Evolutionary conservation across 2,329 filamentous ascomycete genomes (phyloP).

Genomic region (Diaporthe citrichinensis): DNA sequence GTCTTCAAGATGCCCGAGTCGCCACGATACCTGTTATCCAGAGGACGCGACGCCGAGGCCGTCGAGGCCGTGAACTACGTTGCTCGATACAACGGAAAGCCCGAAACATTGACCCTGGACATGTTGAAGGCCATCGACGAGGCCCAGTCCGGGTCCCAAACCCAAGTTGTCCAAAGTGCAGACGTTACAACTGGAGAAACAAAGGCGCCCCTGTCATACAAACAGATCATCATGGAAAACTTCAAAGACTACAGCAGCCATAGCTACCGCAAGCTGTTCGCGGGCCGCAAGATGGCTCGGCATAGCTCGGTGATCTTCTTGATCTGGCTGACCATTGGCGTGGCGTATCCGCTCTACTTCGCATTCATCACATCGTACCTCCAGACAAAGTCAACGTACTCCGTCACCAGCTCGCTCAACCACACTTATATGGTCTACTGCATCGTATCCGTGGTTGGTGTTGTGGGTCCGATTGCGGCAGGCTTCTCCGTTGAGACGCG

Average conservation of each 20-base stretch:
- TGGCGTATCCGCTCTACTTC: conserved; percentile 62
- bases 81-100: conserved; percentile 55
- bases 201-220: conserved; percentile 37
- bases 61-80: conserved; percentile 63
- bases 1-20: conserved; percentile 64
- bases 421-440: conserved; percentile 55
- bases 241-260: conserved; percentile 47
- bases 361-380: conserved; percentile 62
- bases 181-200: neutral
- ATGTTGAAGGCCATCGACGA: conserved; percentile 51
- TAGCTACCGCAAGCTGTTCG: conserved; percentile 52
- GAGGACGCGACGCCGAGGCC: conserved; percentile 61
- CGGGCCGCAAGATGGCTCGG: conserved; percentile 50
- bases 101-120: conserved; percentile 53
- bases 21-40: conserved; percentile 61
- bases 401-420: conserved; percentile 45
- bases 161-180: neutral
- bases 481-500: conserved; percentile 58
- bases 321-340: conserved; percentile 61
- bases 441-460: conserved; percentile 55
- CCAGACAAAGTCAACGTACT: conserved; percentile 53
- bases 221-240: conserved; percentile 46
- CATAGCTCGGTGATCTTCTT: conserved; percentile 55
- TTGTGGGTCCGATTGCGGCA: conserved; percentile 57
- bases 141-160: neutral